Conservation (phyloP, 1,139 yeast genomes). For the Saccharomycopsis crataegensis region DNA sequence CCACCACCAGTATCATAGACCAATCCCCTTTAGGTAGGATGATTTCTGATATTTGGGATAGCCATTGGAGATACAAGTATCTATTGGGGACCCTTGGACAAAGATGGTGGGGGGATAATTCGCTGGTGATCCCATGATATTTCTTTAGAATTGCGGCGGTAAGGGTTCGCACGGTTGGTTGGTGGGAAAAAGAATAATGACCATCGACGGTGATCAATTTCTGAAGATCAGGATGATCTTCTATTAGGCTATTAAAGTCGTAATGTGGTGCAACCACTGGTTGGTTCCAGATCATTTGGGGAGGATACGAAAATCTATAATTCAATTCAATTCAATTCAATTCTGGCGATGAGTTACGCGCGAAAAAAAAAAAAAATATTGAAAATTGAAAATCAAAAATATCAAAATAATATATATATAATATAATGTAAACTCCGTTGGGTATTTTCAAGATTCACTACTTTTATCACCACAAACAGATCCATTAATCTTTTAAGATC, state of each 20-base stretch:
- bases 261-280: neutral
- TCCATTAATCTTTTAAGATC: too few species aligned
- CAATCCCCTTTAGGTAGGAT: neutral
- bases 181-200: slow-evolving; percentile 8
- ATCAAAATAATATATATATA: too few species aligned
- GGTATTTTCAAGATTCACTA: too few species aligned
- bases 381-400: neutral
- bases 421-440: too few species aligned
- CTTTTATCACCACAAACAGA: too few species aligned
- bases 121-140: slow-evolving; percentile 8
- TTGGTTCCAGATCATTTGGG: neutral
- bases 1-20: slow-evolving; percentile 3
- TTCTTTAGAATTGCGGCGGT: slow-evolving; percentile 9
- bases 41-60: neutral
- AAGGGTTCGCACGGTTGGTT: neutral
- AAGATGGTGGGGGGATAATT: slow-evolving; percentile 4
- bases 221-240: slow-evolving; percentile 2
- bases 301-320: too few species aligned
- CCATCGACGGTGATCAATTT: neutral
- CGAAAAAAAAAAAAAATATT: neutral
- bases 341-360: neutral
- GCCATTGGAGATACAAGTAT: slow-evolving; percentile 13
- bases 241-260: neutral
- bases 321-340: too few species aligned
- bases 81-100: slow-evolving; percentile 19